Evolutionary conservation across 139 green algal species (phyloP), one percentile per base, ranked within the genome.

Genomic region (Picochlorum sp.): DNA sequence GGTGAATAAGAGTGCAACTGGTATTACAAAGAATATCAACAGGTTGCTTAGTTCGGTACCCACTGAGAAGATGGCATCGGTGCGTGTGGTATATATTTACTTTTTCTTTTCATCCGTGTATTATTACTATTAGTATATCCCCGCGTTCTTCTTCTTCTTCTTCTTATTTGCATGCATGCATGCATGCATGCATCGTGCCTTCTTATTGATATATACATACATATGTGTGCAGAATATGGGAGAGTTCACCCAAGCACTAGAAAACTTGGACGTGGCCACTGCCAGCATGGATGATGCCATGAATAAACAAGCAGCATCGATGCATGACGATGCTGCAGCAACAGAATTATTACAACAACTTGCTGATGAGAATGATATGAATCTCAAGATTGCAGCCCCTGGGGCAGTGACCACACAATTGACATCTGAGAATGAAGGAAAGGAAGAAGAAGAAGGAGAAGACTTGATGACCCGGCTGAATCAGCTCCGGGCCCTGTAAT

Each of bases 271-370:
- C 68, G 84, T 98, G 63, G 86, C 95, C 74, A 88, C 82, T 4
- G 69, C 89, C 57, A 87, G 95, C 57, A 82, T 99, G 56, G 85
- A 96, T 51, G 69, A 85, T 45, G 83, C 92, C 4, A 98, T 98
- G 92, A 68, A 75, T 24, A 76, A 83, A 50, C 88, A 95, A 76
- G 86, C 86, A 14, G 79, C 75, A 34, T 66, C 96, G 49, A 85
- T 81, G 10, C 97, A 94, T 2, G 91, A 93, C n/a, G 86, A 95
- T 69, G 88, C 97, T 11, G 81, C 97, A 13, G 92, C 98, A n/a
- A 86, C 79, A 50, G 64, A 59, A 20, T 79, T 98, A 16, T 85
- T 98, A 86, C 81, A 89, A 74, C 75, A 90, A 66, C 65, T 81
- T 14, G 21, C 59, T 28, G 89, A 97, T 18, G 88, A 97, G 71